Base-by-base conservation (phyloP, 331 rosid species). In the Pyrus hybrid region DNA sequence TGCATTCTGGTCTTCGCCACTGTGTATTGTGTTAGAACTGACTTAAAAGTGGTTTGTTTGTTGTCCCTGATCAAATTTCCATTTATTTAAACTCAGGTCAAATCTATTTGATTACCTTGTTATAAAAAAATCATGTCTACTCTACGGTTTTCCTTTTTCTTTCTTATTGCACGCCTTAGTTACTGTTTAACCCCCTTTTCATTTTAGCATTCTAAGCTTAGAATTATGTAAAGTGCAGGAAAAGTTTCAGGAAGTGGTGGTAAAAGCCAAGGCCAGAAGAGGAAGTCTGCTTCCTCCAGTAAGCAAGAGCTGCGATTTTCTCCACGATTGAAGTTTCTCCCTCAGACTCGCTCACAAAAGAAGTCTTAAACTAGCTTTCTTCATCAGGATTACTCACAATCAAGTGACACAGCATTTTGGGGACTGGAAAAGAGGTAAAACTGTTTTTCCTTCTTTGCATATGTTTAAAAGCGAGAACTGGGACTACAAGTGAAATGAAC, bases 281-380 rank as follows among this genome's bases (percentile, higher is more conserved):
- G 81, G 76, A 62, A 77, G 25, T 77, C 71, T 29, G 30, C 56
- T 45, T 47, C 57, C 65, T 60, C 49, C 41, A 43, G 68, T 56
- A 70, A 47, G 76, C 81, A 77, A 77, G 65, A 77, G 56, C 81
- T 1, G 53, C 71, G 57, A 60, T 77, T 47, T 77, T 77, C 81
- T 70, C 81, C 57, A 8, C 61, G 65, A 23, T 65, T 62, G 63
- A 63, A 28, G 18, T 62, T 62, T 70, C 76, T 77, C 30, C 71
- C 76, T 45, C 33, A 56, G 21, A 77, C 71, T 70, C 71, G 45
- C 61, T 77, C 81, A 32, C 71, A 70, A 33, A 70, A 30, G 71
- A 70, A 61, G 37, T 62, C 30, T 63, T 70, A 17, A 37, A 29
- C 13, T 53, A 32, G 32, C 64, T 20, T 18, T 26, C 69, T 2